A percentile compares a stretch with the other conserved stretches of the same genome.
These are phyloP conservation scores for Xylaria longipes DNA, from an alignment of 495 filamentous ascomycete species.

Conservation along the genomic window DNA sequence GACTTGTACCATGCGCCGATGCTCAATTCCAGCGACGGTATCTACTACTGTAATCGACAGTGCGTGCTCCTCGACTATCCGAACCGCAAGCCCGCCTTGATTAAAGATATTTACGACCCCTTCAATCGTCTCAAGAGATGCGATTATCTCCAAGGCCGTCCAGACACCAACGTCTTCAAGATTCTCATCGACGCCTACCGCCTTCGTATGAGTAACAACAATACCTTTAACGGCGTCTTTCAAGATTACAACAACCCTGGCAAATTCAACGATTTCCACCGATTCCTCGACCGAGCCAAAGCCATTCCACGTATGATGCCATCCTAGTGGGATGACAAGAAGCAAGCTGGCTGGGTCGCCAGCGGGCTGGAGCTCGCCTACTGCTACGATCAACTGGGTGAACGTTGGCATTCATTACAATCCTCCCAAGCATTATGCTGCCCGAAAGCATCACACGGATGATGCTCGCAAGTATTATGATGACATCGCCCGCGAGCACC, in stretches of 20 bases:
- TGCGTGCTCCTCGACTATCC: constrained; percentile 1
- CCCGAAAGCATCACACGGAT: not conserved
- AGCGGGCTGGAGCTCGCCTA: constrained; percentile 33
- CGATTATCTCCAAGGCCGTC: constrained; percentile 46
- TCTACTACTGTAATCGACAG: constrained; percentile 8
- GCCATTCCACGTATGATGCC: constrained; percentile 42
- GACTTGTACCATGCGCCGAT: not conserved
- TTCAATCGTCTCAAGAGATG: constrained; percentile 38
- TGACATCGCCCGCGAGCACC: constrained; percentile 42
- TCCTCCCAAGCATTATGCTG: not conserved
- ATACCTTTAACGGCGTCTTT: constrained; percentile 26
- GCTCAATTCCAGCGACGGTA: not conserved
- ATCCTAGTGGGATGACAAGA: constrained; percentile 48
- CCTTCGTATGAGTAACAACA: constrained; percentile 48
- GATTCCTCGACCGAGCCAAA: constrained; percentile 28
- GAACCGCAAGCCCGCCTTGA: constrained; percentile 13
- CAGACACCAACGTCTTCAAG: constrained; percentile 48
- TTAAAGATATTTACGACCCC: constrained; percentile 24
- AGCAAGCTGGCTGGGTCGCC: constrained; percentile 35
- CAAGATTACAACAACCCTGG: constrained; percentile 37
- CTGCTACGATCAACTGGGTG: constrained; percentile 25
- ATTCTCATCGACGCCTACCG: constrained; percentile 57
- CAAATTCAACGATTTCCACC: constrained; percentile 30
- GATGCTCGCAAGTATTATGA: constrained; percentile 16
- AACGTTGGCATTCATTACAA: not conserved